phyloP scores from a whole-genome alignment of 1,284 basidiomycete genomes.

The Lentinus polychrous region DNA sequence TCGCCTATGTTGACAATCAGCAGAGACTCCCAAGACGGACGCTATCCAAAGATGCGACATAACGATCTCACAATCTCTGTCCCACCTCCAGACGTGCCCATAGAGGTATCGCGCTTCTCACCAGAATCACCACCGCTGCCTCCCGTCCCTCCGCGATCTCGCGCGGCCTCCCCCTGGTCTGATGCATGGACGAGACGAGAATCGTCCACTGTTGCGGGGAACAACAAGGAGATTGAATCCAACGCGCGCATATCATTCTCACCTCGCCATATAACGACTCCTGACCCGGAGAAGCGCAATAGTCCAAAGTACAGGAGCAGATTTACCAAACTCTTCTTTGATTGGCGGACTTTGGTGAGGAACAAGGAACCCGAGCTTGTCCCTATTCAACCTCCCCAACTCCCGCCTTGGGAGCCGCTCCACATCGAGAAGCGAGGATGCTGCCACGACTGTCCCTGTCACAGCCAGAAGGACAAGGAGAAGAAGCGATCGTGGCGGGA shows the following conservation, averaged over 20 bases:
- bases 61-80: conserved; percentile 20
- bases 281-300: conserved; percentile 1
- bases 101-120: conserved; percentile 17
- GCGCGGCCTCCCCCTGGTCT: conserved; percentile 19
- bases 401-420: conserved; percentile 32
- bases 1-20: conserved; percentile 7
- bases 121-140: conserved; percentile 17
- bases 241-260: conserved; percentile 3
- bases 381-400: conserved; percentile 22
- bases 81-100: conserved; percentile 15
- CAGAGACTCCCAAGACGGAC: conserved; percentile 12
- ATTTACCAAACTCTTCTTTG: conserved; percentile 31
- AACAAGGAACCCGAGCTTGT: conserved; percentile 21
- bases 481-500: conserved; percentile 25
- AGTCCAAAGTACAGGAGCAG: conserved; percentile 22
- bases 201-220: conserved; percentile 2
- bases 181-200: conserved; percentile 17
- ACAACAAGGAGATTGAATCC: conserved; percentile 11
- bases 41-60: conserved; percentile 12
- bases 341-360: conserved; percentile 24
- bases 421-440: conserved; percentile 32
- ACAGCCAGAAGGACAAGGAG: conserved; percentile 15
- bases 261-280: neutral
- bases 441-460: conserved; percentile 24
- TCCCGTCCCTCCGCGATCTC: conserved; percentile 10